Evolutionary conservation across 176 grass and related monocot genomes (phyloP), one percentile per base, ranked within the genome.

Genomic region (Chrysopogon serrulatus): DNA sequence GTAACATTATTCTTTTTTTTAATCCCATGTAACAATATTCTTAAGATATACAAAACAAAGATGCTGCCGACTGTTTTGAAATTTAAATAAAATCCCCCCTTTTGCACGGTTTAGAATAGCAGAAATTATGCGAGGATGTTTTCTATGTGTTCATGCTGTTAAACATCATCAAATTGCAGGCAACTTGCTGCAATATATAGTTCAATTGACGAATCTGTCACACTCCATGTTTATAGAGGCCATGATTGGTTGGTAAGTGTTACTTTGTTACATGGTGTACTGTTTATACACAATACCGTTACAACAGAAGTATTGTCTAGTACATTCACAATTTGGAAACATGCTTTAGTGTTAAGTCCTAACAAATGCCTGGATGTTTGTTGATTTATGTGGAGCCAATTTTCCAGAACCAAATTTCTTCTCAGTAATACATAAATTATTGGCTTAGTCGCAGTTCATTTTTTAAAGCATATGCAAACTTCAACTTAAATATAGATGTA

Each of bases 181-280:
- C 19, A 74, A 84, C 63, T 82, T 95, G 71, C 74, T 95, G 83
- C 83, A 76, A 59, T 82, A 89, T 74, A 75, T 92, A 79, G 28
- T 92, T 81, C 82, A 88, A 21, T 45, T 79, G 49, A 92, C 93
- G 5, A 86, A 87, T 88, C 93, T 88, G 70, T 95, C 86, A 24
- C 65, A 40, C 12, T 91, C 93, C 21, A 95, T 95, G 93, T 95
- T 90, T 78, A 95, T 95, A 82, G 93, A 95, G 63, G 85, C 85
- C 43, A 92, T 88, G 90, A 74, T 90, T 73, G 88, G 88, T 75
- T 95, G 93, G 93, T 95, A 82, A 86, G 93, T 78, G 45, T 56
- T 67, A 26, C 70, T 56, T 53, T 33, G 18, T 67, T 77, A 15
- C 8, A 70, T 56, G 33, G 21, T 24, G 17, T 31, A 68, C 82